phyloP scores from a whole-genome alignment of 179 eudicot genomes.

The Actinidia polygama region DNA sequence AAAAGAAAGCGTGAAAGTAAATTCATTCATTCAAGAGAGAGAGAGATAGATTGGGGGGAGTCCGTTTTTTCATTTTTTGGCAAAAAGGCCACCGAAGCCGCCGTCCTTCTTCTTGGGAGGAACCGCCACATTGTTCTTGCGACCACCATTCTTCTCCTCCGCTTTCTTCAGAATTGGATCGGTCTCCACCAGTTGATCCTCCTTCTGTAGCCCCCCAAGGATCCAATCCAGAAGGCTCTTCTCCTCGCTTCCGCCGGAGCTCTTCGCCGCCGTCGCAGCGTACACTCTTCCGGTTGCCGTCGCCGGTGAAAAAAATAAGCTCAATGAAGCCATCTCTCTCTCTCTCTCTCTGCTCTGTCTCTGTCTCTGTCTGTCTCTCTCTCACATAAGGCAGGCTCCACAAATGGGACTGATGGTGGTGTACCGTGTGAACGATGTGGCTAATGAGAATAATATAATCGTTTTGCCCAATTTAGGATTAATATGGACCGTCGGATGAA shows the following conservation, averaged over 20 bases:
- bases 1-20: background rate
- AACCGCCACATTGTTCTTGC: slow-evolving; percentile 48
- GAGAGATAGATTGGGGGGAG: background rate
- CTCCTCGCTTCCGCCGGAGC: slow-evolving; percentile 60
- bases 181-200: slow-evolving; percentile 79
- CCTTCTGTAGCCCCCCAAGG: slow-evolving; percentile 59
- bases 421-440: slow-evolving; percentile 10
- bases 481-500: slow-evolving; percentile 32
- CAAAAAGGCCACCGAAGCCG: slow-evolving; percentile 72
- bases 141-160: slow-evolving; percentile 53
- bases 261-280: slow-evolving; percentile 56
- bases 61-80: slow-evolving; percentile 49
- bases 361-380: background rate
- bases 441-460: slow-evolving; percentile 13
- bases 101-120: slow-evolving; percentile 68
- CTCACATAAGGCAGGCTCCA: background rate
- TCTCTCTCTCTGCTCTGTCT: background rate
- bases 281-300: slow-evolving; percentile 46
- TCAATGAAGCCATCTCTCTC: slow-evolving; percentile 65
- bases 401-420: background rate
- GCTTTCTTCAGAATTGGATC: slow-evolving; percentile 82
- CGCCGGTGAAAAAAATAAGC: slow-evolving; percentile 52
- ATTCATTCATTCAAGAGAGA: background rate
- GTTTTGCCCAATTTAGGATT: slow-evolving; percentile 3
- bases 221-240: slow-evolving; percentile 70